These are phyloP conservation scores for Arthrobotrys sphaeroides DNA, from an alignment of 2,329 filamentous ascomycete species.

Conservation along the genomic window DNA sequence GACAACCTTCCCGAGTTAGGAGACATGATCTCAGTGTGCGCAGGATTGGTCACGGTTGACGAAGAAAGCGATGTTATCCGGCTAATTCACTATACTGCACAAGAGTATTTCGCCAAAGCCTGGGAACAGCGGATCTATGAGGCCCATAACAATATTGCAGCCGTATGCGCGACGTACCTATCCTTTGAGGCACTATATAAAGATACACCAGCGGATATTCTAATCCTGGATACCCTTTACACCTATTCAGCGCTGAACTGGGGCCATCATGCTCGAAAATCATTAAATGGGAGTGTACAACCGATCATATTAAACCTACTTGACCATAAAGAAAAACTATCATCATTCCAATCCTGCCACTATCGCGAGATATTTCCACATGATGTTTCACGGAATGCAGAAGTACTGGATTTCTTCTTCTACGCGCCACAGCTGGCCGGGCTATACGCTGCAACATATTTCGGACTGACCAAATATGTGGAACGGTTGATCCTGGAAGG, in stretches of 20 bases:
- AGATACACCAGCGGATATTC: background rate
- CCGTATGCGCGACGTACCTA: constrained; percentile 17
- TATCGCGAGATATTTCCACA: too few species aligned
- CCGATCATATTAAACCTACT: background rate
- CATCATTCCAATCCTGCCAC: background rate
- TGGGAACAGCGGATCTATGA: background rate
- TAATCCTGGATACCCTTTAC: constrained; percentile 4
- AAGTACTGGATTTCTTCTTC: too few species aligned
- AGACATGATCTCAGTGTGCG: constrained; percentile 54
- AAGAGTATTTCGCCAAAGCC: constrained; percentile 57
- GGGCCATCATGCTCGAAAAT: constrained; percentile 15
- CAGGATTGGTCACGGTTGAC: constrained; percentile 58
- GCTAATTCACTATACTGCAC: constrained; percentile 59
- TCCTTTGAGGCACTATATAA: constrained; percentile 5
- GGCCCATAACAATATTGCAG: background rate
- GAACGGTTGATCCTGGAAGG: background rate
- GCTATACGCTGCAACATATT: background rate
- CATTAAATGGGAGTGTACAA: background rate
- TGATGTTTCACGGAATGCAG: too few species aligned
- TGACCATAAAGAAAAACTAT: background rate
- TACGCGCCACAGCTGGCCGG: background rate
- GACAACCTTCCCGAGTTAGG: constrained; percentile 5
- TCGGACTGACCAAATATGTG: background rate
- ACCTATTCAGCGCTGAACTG: constrained; percentile 16
- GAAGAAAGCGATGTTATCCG: constrained; percentile 56